phyloP scores from a whole-genome alignment of 1,284 basidiomycete genomes.

The Ustilago bromivora region DNA sequence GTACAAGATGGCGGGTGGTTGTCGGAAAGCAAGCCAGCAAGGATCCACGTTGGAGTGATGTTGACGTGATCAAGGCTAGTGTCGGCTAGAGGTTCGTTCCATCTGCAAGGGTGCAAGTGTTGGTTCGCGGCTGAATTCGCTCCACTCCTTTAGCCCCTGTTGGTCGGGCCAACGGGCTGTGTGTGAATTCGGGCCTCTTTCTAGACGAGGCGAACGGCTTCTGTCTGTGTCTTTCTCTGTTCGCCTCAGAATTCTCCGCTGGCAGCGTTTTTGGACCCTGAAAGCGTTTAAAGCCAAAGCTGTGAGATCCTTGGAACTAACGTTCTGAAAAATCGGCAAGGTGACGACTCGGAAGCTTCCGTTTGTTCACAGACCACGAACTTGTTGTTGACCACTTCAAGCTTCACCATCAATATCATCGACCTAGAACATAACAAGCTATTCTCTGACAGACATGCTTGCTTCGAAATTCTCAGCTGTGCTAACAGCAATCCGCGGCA shows the following conservation, averaged over 20 bases:
- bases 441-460: background rate
- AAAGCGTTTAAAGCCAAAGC: background rate
- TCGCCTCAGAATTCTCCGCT: conserved; percentile 3
- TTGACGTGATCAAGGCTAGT: background rate
- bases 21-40: background rate
- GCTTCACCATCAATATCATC: background rate
- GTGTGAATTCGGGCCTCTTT: background rate
- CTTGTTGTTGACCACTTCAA: background rate
- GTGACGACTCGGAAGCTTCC: background rate
- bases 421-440: background rate
- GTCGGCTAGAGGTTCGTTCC: background rate
- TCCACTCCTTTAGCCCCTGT: conserved; percentile 1
- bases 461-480: background rate
- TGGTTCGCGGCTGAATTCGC: conserved; percentile 7
- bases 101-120: conserved; percentile 3
- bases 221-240: background rate
- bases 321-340: background rate
- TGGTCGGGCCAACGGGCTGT: background rate
- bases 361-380: background rate
- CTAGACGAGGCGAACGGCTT: background rate
- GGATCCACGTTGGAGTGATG: background rate
- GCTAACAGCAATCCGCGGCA: background rate
- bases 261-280: conserved; percentile 7
- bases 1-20: background rate
- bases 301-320: background rate